Base-by-base conservation (phyloP, 768 basidiomycete genomes). In the Boletus rex-veris region DNA sequence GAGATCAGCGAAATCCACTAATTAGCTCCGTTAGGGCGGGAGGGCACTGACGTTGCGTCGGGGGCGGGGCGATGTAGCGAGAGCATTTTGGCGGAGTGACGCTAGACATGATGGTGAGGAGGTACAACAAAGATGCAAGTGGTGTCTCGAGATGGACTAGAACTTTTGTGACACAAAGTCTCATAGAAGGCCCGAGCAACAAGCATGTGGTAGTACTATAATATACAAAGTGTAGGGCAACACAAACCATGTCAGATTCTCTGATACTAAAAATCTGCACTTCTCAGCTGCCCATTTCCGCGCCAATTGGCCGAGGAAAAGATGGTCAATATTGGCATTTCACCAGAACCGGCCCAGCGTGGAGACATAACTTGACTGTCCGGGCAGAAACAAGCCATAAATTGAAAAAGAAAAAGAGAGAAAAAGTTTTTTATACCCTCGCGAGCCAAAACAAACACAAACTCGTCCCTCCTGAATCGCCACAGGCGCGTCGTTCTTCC, bases 321-420 rank as follows among this genome's bases (percentile, higher is more conserved):
- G 66, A 77, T 44, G 75, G 47, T 84, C 55, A 48, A 51, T 88
- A 54, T 87, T 70, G 85, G 85, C 86, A 37, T 75, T 77, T 84
- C 83, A 86, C 83, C 85, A 88, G 86, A 88, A 88, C 85, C 85
- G 84, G 80, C 71, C 71, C 83, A 86, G 83, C 74, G 81, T 84
- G 70, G 80, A 75, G 70, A 74, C 70, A 71, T 73, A 40, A 66
- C 61, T 40, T 71, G 71, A 75, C 85, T 86, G 83, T 80, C 78
- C 85, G 85, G 85, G 85, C 85, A 87, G 85, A 88, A 86, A 81
- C 61, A 75, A 75, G 85, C 85, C 85, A 60, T 60, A 28, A 55
- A 54, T 38, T 42, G 55, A 21, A 8, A 7, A 19, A 26, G 42
- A 26, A 45, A 42, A 24, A 10, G 28, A 16, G 40, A 45, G 43